phyloP scores from a whole-genome alignment of 2,329 filamentous ascomycete species.

The Epichloe brachyelytri region DNA sequence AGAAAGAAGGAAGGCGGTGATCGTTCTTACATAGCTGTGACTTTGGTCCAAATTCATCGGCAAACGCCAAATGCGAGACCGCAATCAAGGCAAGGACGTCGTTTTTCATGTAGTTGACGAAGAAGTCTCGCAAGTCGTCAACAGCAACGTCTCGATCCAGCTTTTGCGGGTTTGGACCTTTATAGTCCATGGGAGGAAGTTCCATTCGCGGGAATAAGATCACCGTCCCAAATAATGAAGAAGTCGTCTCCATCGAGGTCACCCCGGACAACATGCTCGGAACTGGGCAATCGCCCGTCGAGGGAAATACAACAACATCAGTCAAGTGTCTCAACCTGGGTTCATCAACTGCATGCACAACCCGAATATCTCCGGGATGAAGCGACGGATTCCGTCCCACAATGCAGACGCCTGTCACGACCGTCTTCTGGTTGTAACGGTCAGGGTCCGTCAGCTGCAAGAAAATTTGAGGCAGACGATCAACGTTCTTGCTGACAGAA shows the following conservation, averaged over 20 bases:
- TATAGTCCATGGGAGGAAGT: conserved; percentile 68
- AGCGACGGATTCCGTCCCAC: conserved; percentile 87
- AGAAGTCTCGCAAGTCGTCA: conserved; percentile 69
- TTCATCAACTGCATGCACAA: conserved; percentile 72
- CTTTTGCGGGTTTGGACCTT: conserved; percentile 39
- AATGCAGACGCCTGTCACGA: conserved; percentile 67
- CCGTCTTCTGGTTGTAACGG: conserved; percentile 39
- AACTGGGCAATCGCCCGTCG: conserved; percentile 69
- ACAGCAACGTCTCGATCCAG: conserved; percentile 53
- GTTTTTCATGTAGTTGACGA: conserved; percentile 86
- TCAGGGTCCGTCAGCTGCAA: conserved; percentile 58
- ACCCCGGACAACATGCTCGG: conserved; percentile 93
- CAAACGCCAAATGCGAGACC: conserved; percentile 63
- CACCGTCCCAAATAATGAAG: conserved; percentile 79
- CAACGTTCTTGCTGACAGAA: conserved; percentile 27
- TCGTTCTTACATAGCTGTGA: conserved; percentile 47
- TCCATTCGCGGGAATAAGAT: conserved; percentile 56
- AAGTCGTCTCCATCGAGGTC: conserved; percentile 96
- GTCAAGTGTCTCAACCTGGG: conserved; percentile 61
- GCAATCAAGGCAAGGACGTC: conserved; percentile 73
- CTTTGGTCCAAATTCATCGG: conserved; percentile 58
- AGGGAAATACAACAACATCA: conserved; percentile 79
- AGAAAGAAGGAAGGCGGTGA: no score
- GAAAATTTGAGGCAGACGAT: conserved; percentile 71
- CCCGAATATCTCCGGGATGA: conserved; percentile 81